phyloP scores from a whole-genome alignment of 163 green algal genomes.

The Botryococcus braunii region DNA sequence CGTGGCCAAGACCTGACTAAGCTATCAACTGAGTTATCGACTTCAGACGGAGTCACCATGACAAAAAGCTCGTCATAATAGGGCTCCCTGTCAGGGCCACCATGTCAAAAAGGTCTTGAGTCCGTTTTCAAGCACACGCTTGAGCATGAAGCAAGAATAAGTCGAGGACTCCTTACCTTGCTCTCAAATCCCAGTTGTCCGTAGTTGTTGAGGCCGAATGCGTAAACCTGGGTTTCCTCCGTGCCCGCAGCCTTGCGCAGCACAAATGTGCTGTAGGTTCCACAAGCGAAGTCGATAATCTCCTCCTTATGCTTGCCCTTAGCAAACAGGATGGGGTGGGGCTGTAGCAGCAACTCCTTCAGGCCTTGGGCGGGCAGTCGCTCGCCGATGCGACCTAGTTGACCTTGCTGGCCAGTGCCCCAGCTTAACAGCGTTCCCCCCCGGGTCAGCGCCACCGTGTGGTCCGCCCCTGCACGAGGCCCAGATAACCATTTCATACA shows the following conservation, averaged over 20 bases:
- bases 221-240: constrained; percentile 41
- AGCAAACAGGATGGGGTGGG: not conserved
- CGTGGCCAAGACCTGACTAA: too few species aligned
- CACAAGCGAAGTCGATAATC: constrained; percentile 50
- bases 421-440: constrained; percentile 60
- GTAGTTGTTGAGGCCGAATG: constrained; percentile 85
- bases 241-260: too few species aligned
- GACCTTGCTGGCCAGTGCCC: constrained; percentile 71
- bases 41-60: not conserved
- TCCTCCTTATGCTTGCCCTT: not conserved
- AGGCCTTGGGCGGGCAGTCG: constrained; percentile 25
- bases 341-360: constrained; percentile 6
- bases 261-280: constrained; percentile 64
- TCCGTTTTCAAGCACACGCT: too few species aligned
- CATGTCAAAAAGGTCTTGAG: not conserved
- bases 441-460: constrained; percentile 58
- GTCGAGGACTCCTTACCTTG: constrained; percentile 10
- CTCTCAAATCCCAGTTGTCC: constrained; percentile 67
- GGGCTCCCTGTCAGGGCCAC: not conserved
- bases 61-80: not conserved
- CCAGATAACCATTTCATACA: too few species aligned
- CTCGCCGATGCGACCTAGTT: constrained; percentile 62
- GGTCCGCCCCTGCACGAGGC: constrained; percentile 62
- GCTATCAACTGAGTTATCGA: not conserved
- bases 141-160: too few species aligned